These are phyloP conservation scores for Microbotryum lychnidis-dioicae DNA, from an alignment of 1,284 basidiomycete species.

Conservation along the genomic window DNA sequence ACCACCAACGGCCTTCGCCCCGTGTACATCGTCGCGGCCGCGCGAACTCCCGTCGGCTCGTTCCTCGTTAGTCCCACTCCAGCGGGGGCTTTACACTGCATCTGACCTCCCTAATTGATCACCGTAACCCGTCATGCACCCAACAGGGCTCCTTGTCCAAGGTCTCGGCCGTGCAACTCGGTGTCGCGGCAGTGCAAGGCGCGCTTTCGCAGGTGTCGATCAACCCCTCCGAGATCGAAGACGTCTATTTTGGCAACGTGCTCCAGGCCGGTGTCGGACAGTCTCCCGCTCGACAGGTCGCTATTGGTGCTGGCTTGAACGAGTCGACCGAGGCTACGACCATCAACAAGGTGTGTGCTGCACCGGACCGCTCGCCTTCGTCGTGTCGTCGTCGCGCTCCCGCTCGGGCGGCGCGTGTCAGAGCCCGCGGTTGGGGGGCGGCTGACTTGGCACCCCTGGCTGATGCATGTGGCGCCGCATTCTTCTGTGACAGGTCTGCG, in stretches of 20 bases:
- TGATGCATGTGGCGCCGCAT: not conserved
- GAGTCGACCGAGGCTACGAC: slow-evolving; percentile 89
- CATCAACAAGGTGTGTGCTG: slow-evolving; percentile 59
- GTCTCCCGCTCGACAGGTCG: slow-evolving; percentile 44
- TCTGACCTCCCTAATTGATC: no score
- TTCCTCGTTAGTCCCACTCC: slow-evolving; percentile 42
- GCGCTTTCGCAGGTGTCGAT: slow-evolving; percentile 74
- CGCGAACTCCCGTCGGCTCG: slow-evolving; percentile 89
- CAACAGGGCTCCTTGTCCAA: slow-evolving; percentile 66
- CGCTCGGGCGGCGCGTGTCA: no score
- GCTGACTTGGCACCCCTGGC: not conserved
- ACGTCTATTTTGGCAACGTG: slow-evolving; percentile 88
- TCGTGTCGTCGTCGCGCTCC: no score
- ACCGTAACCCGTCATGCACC: slow-evolving; percentile 36
- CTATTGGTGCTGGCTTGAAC: slow-evolving; percentile 81
- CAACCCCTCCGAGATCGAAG: slow-evolving; percentile 74
- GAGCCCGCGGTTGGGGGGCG: slow-evolving; percentile 41
- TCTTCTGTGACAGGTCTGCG: slow-evolving; percentile 39
- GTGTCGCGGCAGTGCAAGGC: slow-evolving; percentile 78
- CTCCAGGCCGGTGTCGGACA: slow-evolving; percentile 44
- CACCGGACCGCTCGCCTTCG: not conserved
- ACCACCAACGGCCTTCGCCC: slow-evolving; percentile 38
- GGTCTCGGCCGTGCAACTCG: slow-evolving; percentile 80
- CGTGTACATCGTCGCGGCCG: slow-evolving; percentile 90
- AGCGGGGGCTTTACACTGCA: no score